phyloP scores from a whole-genome alignment of 805 yeast genomes.

The Kazachstania kunashirensis region DNA sequence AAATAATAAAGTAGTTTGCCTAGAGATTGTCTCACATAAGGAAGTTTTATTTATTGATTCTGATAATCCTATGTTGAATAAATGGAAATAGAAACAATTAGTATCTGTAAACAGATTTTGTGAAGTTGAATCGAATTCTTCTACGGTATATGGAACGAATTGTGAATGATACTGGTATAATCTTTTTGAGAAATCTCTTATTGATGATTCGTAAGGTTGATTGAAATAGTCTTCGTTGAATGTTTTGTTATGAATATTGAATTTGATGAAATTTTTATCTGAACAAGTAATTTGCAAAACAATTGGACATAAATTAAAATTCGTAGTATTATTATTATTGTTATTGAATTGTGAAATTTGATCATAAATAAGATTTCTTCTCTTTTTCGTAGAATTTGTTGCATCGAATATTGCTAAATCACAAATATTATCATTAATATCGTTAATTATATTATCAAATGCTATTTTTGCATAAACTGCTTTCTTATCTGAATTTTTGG shows the following conservation, averaged over 20 bases:
- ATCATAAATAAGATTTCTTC: conserved; percentile 28
- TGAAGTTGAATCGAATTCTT: conserved; percentile 15
- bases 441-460: conserved; percentile 37
- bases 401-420: conserved; percentile 54
- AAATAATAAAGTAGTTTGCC: background rate
- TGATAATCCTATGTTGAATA: conserved; percentile 3
- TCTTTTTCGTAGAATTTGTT: conserved; percentile 42
- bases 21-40: no score
- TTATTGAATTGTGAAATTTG: conserved; percentile 17
- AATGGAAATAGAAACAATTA: conserved; percentile 4
- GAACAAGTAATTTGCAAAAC: conserved; percentile 52
- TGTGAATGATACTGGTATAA: conserved; percentile 38
- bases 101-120: background rate
- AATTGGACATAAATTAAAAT: conserved; percentile 36
- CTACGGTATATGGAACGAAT: conserved; percentile 20
- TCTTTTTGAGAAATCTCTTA: conserved; percentile 50
- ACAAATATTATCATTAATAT: conserved; percentile 34
- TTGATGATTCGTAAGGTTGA: conserved; percentile 42
- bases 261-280: conserved; percentile 43
- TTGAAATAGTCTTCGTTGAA: conserved; percentile 50
- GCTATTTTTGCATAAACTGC: conserved; percentile 47
- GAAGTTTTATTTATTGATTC: no score
- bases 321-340: conserved; percentile 6
- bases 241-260: conserved; percentile 56
- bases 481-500: conserved; percentile 35